Evolutionary conservation across 2,329 filamentous ascomycete species (phyloP).

Genomic region (Neofusicoccum kwambonambiense): DNA sequence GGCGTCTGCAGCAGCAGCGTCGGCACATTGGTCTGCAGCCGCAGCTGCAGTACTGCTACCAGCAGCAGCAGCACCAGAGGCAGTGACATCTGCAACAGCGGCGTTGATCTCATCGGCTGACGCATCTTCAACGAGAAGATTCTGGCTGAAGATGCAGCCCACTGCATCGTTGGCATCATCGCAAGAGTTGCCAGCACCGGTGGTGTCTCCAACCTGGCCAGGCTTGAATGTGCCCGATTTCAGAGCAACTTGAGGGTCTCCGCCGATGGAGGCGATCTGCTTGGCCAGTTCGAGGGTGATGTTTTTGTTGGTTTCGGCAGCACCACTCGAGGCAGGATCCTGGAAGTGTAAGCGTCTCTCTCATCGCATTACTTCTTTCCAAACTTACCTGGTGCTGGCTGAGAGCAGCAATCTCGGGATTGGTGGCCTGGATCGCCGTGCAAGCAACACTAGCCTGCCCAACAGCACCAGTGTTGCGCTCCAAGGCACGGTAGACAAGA

Average conservation of each 20-base stretch:
- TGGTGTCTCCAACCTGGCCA: conserved; percentile 54
- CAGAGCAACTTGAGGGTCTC: conserved; percentile 61
- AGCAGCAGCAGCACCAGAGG: conserved; percentile 21
- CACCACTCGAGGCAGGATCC: conserved; percentile 61
- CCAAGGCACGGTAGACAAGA: conserved; percentile 54
- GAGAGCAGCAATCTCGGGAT: conserved; percentile 65
- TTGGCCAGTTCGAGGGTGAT: conserved; percentile 59
- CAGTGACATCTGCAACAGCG: conserved; percentile 43
- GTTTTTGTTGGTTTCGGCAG: conserved; percentile 59
- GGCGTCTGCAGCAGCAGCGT: conserved; percentile 21
- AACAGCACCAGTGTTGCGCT: conserved; percentile 61
- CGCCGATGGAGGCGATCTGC: conserved; percentile 61
- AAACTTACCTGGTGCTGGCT: conserved; percentile 56
- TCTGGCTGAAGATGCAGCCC: conserved; percentile 57
- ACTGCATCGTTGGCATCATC: conserved; percentile 47
- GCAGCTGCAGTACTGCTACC: not conserved
- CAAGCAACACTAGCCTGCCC: conserved; percentile 60
- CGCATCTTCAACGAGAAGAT: conserved; percentile 55
- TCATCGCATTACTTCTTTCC: too few relatives aligned
- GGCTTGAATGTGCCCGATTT: conserved; percentile 60
- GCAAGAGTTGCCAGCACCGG: conserved; percentile 54
- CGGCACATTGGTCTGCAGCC: too few relatives aligned
- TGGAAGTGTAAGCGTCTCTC: not conserved
- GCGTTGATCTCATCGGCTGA: conserved; percentile 52
- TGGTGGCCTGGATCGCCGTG: conserved; percentile 54